Base-by-base conservation (phyloP, 2,329 filamentous ascomycete genomes). In the Samsoniella hepiali region DNA sequence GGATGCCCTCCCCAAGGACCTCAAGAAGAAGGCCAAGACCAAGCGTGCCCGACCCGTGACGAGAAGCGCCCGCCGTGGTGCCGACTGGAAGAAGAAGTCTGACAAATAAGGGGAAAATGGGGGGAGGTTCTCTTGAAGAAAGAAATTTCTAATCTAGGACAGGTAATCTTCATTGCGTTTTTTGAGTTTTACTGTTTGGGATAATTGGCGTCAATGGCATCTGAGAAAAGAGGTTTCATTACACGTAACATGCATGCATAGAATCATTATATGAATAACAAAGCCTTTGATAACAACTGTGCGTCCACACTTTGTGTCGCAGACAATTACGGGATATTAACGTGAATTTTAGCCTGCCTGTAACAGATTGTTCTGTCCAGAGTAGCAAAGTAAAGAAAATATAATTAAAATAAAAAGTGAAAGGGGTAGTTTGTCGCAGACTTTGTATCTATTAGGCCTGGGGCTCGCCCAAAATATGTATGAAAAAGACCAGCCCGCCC, bases 1-100 rank as follows among this genome's bases (percentile, higher is more conserved):
- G 63, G 85, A 88, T 65, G 88, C 84, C 5, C 87, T 81, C 69
- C 85, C 85, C 47, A 88, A 79, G 74, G 85, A 86, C 69, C 73
- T 85, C 42, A 82, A 83, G 11, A 85, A 85, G 67, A 55, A 84
- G 69, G 74, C 73, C 66, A 85, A 82, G 71, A 77, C 72, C 29
- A 79, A 78, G 70, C 77, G 65, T 64, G 75, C 65, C 68, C 75
- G 73, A 60, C 75, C 77, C 7, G 73, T 75, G 64, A 75, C 71
- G 42, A 75, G 78, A 51, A 71, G 78, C 34, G 73, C 78, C 5
- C 72, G 70, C 61, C 72, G 81, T 58, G 77, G 78, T 10, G 70
- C 76, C 3, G 75, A 77, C 44, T 83, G 82, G 78, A 80, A 78
- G 70, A 78, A 79, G 70, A 71, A 67, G 31, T 61, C 63, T 34